phyloP scores from a whole-genome alignment of 2,329 filamentous ascomycete genomes.

The Daldinia sp. region DNA sequence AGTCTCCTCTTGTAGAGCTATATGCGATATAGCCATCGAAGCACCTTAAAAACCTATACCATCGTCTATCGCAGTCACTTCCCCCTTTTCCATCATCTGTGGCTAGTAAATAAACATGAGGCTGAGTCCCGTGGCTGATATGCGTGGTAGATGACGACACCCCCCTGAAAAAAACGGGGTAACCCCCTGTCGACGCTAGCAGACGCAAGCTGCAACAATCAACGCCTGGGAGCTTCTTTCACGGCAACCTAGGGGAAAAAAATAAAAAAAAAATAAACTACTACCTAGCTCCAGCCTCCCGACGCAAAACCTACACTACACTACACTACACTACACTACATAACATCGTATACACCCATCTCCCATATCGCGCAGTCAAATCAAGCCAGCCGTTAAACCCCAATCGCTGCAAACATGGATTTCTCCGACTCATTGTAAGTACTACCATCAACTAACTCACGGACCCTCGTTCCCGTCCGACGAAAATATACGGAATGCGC shows the following conservation, averaged over 20 bases:
- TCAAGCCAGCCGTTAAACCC: not conserved
- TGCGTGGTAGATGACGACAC: slow-evolving; percentile 17
- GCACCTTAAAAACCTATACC: no score
- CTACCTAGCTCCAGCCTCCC: slow-evolving; percentile 27
- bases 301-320: slow-evolving; percentile 22
- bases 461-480: not conserved
- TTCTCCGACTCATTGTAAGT: slow-evolving; percentile 91
- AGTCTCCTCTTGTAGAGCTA: no score
- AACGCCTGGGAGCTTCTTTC: slow-evolving; percentile 10
- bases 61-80: not conserved
- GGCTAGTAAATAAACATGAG: not conserved
- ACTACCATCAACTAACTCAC: not conserved
- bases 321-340: slow-evolving; percentile 3
- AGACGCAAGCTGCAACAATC: slow-evolving; percentile 9
- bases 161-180: slow-evolving; percentile 4
- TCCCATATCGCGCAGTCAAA: no score
- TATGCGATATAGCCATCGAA: no score
- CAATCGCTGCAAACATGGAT: slow-evolving; percentile 72
- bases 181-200: slow-evolving; percentile 15
- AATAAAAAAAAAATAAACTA: slow-evolving; percentile 12
- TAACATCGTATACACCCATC: no score
- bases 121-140: not conserved
- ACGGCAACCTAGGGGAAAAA: slow-evolving; percentile 5
- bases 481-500: slow-evolving; percentile 52
- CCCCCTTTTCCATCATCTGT: not conserved